phyloP scores from a whole-genome alignment of 305 asterid genomes.

The Rubia peregrina region DNA sequence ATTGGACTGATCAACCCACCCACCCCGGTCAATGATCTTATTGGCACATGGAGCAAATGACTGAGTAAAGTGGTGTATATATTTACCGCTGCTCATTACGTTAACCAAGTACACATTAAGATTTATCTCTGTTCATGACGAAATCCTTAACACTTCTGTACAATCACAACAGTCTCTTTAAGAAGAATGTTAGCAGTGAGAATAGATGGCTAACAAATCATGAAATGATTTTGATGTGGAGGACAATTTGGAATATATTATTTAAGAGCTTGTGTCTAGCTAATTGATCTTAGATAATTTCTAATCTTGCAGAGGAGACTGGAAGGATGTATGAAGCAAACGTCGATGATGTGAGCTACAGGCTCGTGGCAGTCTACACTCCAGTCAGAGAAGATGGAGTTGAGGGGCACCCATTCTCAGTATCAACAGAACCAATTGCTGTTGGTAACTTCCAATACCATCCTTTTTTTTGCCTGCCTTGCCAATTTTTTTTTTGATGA shows the following conservation, averaged over 20 bases:
- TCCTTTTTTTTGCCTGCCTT: background rate
- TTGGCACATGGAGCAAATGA: background rate
- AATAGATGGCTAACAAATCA: background rate
- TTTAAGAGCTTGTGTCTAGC: background rate
- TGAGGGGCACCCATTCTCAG: constrained; percentile 93
- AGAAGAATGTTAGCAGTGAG: background rate
- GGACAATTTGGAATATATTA: background rate
- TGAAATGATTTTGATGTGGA: background rate
- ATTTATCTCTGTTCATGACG: background rate
- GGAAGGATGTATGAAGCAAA: constrained; percentile 99
- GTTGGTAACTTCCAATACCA: constrained; percentile 49
- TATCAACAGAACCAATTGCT: constrained; percentile 89
- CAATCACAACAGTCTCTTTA: background rate
- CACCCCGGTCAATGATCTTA: background rate
- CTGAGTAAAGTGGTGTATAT: background rate
- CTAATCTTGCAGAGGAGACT: constrained; percentile 72
- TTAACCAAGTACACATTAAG: background rate
- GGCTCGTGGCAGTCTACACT: constrained; percentile 85
- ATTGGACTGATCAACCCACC: background rate
- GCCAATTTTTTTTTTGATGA: background rate
- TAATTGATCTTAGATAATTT: background rate
- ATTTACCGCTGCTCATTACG: background rate
- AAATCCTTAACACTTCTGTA: no score
- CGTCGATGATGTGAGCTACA: constrained; percentile 97
- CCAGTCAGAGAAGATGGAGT: constrained; percentile 96